Percentiles rank a stretch among this genome's conserved stretches.
Evolutionary conservation across 495 filamentous ascomycete species (phyloP).

Genomic region (Schizothecium vesticola): DNA sequence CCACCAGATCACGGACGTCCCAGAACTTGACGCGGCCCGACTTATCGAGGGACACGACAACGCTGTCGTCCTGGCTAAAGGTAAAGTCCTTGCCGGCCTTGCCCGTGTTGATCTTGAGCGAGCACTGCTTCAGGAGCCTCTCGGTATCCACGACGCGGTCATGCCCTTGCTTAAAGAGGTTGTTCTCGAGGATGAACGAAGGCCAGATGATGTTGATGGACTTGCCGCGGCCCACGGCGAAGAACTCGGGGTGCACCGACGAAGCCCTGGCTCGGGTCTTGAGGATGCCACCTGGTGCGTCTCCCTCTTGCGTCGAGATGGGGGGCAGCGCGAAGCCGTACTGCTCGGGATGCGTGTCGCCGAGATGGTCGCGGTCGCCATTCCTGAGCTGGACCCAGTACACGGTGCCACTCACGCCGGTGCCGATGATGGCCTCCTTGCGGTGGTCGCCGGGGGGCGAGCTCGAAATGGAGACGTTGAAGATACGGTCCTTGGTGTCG

Average conservation of each 20-base stretch:
- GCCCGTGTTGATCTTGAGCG: constrained; percentile 87
- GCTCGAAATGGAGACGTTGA: constrained; percentile 80
- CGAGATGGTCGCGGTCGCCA: constrained; percentile 65
- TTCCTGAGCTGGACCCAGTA: constrained; percentile 81
- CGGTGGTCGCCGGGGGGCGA: constrained; percentile 44
- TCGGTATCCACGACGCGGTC: constrained; percentile 74
- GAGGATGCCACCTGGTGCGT: constrained; percentile 79
- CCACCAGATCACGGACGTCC: constrained; percentile 78
- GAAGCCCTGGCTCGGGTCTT: constrained; percentile 93
- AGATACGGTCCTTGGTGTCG: constrained; percentile 80
- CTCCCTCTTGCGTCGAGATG: constrained; percentile 65
- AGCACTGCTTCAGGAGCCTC: constrained; percentile 77
- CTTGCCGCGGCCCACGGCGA: constrained; percentile 92
- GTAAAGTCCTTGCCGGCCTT: constrained; percentile 98
- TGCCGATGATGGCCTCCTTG: constrained; percentile 79
- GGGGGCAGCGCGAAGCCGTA: constrained; percentile 80
- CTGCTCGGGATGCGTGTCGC: constrained; percentile 64
- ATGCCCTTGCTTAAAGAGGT: constrained; percentile 64
- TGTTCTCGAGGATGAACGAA: constrained; percentile 62
- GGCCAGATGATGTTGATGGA: constrained; percentile 89
- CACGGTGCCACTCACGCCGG: constrained; percentile 86
- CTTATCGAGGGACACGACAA: constrained; percentile 94
- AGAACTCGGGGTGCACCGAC: constrained; percentile 80
- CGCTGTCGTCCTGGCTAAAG: constrained; percentile 92
- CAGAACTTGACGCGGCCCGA: constrained; percentile 92